phyloP scores from a whole-genome alignment of 495 filamentous ascomycete species.

The Neurospora sp. region DNA sequence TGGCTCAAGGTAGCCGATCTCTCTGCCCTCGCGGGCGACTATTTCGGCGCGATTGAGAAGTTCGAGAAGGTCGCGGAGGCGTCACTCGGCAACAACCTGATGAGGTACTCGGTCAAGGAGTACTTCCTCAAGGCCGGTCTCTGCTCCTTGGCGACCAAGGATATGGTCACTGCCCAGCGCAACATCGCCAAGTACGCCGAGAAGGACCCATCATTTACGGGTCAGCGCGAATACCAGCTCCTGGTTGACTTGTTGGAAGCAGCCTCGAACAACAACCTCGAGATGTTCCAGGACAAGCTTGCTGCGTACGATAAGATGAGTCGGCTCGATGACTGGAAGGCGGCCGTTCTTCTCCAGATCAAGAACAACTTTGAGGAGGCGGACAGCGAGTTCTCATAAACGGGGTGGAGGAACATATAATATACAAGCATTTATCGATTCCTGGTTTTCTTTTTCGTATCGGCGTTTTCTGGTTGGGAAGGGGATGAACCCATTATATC shows the following conservation, averaged over 20 bases:
- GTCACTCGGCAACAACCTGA: constrained; percentile 66
- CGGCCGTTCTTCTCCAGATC: constrained; percentile 67
- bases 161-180: constrained; percentile 63
- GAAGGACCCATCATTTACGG: constrained; percentile 65
- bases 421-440: not conserved
- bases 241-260: constrained; percentile 63
- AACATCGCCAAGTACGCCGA: constrained; percentile 75
- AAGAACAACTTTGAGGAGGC: constrained; percentile 73
- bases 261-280: constrained; percentile 63
- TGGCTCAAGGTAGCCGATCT: constrained; percentile 84
- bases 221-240: constrained; percentile 68
- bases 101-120: constrained; percentile 87
- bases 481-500: not conserved
- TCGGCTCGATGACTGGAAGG: constrained; percentile 94
- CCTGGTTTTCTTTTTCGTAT: constrained; percentile 11
- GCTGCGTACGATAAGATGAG: constrained; percentile 82
- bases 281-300: constrained; percentile 73
- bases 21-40: constrained; percentile 68
- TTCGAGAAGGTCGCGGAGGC: constrained; percentile 71
- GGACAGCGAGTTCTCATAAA: constrained; percentile 47
- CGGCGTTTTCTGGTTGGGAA: constrained; percentile 1
- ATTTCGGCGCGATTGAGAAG: constrained; percentile 65
- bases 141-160: constrained; percentile 66
- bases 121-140: constrained; percentile 88
- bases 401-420: not conserved